Evolutionary conservation across 305 asterid genomes (phyloP).

Genomic region (Fraxinus sp.): DNA sequence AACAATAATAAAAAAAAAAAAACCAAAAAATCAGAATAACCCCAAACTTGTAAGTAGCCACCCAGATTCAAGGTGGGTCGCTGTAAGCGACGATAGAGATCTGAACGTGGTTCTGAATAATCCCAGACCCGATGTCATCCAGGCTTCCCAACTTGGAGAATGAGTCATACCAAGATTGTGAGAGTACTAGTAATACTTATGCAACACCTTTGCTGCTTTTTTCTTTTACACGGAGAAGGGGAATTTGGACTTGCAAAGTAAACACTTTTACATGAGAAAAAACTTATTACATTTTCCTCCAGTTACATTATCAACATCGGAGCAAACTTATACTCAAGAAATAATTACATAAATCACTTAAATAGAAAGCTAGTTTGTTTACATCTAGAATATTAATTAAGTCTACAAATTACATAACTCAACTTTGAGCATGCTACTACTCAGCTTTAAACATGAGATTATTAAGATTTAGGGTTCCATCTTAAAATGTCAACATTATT

Average conservation of each 20-base stretch:
- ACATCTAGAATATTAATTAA: background rate
- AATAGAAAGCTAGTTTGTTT: background rate
- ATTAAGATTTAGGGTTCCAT: too few relatives aligned
- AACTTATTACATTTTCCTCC: background rate
- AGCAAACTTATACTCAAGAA: background rate
- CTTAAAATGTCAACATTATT: too few relatives aligned
- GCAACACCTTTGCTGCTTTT: background rate
- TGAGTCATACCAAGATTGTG: slow-evolving; percentile 90
- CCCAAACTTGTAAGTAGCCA: too few relatives aligned
- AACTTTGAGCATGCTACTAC: background rate
- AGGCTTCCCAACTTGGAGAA: slow-evolving; percentile 98
- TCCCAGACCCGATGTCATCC: slow-evolving; percentile 60
- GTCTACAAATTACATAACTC: background rate
- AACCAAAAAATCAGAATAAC: too few relatives aligned
- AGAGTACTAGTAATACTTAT: slow-evolving; percentile 41
- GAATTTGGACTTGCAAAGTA: background rate
- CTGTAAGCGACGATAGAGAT: too few relatives aligned
- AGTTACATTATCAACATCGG: slow-evolving; percentile 4
- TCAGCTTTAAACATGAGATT: background rate
- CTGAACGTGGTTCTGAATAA: too few relatives aligned
- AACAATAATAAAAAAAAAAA: too few relatives aligned
- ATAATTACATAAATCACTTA: background rate
- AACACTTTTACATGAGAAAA: background rate
- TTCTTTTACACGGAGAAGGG: background rate
- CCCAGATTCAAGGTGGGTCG: background rate